A percentile compares a stretch with the other conserved stretches of the same genome.
These are phyloP conservation scores for Botryosphaeria agaves DNA, from an alignment of 2,329 filamentous ascomycete genomes.

Conservation along the genomic window DNA sequence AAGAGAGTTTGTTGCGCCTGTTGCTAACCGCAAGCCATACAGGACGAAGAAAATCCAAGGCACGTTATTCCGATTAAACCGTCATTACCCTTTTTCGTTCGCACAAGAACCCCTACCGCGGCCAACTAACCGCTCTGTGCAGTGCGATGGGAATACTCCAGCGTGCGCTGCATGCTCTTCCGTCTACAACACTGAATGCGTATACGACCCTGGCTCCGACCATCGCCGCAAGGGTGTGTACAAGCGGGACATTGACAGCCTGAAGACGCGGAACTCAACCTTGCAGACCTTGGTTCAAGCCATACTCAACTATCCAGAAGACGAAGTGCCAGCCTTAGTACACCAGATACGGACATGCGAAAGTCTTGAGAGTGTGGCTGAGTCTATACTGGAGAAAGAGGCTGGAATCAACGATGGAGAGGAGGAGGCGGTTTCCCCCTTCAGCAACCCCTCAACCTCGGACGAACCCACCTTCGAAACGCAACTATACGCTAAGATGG, in stretches of 20 bases:
- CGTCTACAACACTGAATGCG: slow-evolving; percentile 77
- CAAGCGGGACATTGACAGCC: slow-evolving; percentile 76
- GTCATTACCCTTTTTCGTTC: neutral
- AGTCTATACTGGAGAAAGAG: slow-evolving; percentile 37
- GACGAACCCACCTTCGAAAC: slow-evolving; percentile 42
- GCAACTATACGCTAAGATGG: slow-evolving; percentile 84
- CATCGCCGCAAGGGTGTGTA: slow-evolving; percentile 94
- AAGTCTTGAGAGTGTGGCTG: slow-evolving; percentile 46
- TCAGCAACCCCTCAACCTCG: slow-evolving; percentile 16
- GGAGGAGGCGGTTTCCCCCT: slow-evolving; percentile 17
- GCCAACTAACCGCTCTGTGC: neutral
- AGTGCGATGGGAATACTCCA: slow-evolving; percentile 79
- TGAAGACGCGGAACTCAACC: slow-evolving; percentile 75
- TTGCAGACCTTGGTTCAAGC: slow-evolving; percentile 86
- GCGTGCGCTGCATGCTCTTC: slow-evolving; percentile 92
- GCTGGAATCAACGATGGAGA: slow-evolving; percentile 27
- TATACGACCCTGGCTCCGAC: slow-evolving; percentile 93
- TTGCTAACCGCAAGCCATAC: slow-evolving; percentile 14
- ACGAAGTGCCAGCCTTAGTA: slow-evolving; percentile 69
- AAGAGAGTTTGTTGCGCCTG: slow-evolving; percentile 3
- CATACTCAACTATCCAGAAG: slow-evolving; percentile 78
- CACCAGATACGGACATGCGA: slow-evolving; percentile 77
- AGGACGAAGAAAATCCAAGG: slow-evolving; percentile 7
- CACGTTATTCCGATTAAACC: neutral
- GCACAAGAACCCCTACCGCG: too few species aligned